These are phyloP conservation scores for Aspergillus cejpii DNA, from an alignment of 2,329 filamentous ascomycete genomes.

Conservation along the genomic window DNA sequence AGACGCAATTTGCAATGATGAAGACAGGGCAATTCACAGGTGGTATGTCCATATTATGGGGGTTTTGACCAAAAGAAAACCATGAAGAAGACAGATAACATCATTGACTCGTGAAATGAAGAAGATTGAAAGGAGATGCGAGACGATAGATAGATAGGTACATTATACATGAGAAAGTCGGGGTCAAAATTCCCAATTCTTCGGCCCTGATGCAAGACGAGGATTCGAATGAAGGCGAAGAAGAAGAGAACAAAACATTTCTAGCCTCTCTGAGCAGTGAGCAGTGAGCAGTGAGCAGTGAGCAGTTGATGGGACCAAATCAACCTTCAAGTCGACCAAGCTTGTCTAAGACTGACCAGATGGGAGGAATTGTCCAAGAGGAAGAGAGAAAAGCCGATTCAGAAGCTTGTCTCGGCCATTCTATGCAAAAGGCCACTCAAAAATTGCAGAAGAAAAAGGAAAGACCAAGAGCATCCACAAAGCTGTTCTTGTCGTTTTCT, in stretches of 20 bases:
- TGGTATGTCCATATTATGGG: too few species aligned
- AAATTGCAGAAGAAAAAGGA: neutral
- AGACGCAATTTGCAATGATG: too few species aligned
- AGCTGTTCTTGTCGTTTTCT: conserved; percentile 12
- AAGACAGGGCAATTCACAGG: too few species aligned
- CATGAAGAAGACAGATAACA: conserved; percentile 3
- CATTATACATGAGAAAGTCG: neutral
- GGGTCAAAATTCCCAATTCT: too few species aligned
- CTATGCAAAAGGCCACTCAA: conserved; percentile 19
- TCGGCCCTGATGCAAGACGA: neutral
- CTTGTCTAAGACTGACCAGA: conserved; percentile 12
- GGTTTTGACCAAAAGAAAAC: too few species aligned
- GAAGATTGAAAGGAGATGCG: conserved; percentile 1
- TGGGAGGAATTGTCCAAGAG: conserved; percentile 7
- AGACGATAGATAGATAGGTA: conserved; percentile 2
- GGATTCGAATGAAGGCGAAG: neutral
- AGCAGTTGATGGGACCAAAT: neutral
- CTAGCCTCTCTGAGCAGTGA: too few species aligned
- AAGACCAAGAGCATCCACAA: neutral
- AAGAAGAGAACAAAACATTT: neutral
- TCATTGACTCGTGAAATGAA: conserved; percentile 1
- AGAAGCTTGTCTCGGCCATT: conserved; percentile 16
- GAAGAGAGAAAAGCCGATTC: conserved; percentile 8
- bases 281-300: too few species aligned
- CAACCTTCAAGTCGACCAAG: conserved; percentile 6